A percentile compares a stretch with the other conserved stretches of the same genome.
phyloP scores from a whole-genome alignment of 495 filamentous ascomycete genomes.

The Cercophora samala region DNA sequence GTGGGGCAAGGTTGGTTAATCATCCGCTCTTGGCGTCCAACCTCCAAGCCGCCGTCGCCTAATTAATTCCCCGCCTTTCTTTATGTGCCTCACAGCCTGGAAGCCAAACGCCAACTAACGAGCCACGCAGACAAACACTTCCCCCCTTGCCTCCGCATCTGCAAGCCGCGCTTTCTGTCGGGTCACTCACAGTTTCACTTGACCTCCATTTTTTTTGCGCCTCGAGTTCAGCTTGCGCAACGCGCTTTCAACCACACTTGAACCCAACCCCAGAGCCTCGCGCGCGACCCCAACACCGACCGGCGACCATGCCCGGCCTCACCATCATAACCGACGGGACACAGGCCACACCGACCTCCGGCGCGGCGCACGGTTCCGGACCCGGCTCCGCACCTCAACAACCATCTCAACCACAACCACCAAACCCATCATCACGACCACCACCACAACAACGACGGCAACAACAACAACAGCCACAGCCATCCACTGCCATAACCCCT shows the following conservation, averaged over 20 bases:
- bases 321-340: slow-evolving; percentile 23
- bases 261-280: not conserved
- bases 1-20: not conserved
- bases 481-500: not conserved
- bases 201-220: not conserved
- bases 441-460: not conserved
- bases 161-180: not conserved
- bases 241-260: not conserved
- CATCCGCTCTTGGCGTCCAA: not conserved
- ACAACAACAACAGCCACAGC: not conserved
- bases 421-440: not conserved
- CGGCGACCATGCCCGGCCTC: slow-evolving; percentile 30
- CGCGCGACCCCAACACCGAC: not conserved
- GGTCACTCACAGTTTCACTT: not conserved
- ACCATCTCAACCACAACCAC: not conserved
- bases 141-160: not conserved
- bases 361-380: slow-evolving; percentile 8
- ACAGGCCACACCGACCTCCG: slow-evolving; percentile 8
- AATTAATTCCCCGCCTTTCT: not conserved
- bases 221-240: not conserved
- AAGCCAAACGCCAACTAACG: not conserved
- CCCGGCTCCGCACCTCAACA: not conserved
- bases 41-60: not conserved
- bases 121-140: not conserved
- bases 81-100: not conserved